Evolutionary conservation across 2,329 filamentous ascomycete species (phyloP).

Genomic region (Fusarium sp.): DNA sequence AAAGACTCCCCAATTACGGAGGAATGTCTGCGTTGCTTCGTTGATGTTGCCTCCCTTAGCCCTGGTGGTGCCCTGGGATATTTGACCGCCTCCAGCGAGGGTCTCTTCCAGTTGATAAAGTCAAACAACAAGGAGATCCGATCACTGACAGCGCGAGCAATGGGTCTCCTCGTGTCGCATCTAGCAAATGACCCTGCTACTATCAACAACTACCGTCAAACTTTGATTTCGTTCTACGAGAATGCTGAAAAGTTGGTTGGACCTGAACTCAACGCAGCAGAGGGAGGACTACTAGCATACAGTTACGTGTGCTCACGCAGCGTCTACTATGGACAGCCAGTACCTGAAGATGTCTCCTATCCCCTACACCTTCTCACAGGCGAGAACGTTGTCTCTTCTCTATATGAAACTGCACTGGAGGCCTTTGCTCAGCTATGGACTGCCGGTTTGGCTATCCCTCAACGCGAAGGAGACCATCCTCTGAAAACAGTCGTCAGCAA

Average conservation of each 20-base stretch:
- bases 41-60: constrained; percentile 63
- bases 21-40: constrained; percentile 64
- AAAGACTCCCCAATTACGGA: constrained; percentile 58
- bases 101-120: constrained; percentile 70
- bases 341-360: constrained; percentile 46
- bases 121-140: constrained; percentile 80
- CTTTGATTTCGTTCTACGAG: constrained; percentile 59
- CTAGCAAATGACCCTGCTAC: constrained; percentile 55
- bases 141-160: constrained; percentile 73
- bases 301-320: constrained; percentile 59
- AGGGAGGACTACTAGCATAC: constrained; percentile 61
- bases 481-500: constrained; percentile 67
- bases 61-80: constrained; percentile 64
- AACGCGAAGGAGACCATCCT: constrained; percentile 46
- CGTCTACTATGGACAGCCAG: constrained; percentile 56
- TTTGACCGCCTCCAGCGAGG: constrained; percentile 61
- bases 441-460: constrained; percentile 56
- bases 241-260: constrained; percentile 57
- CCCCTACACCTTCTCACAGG: constrained; percentile 51
- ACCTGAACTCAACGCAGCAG: constrained; percentile 58
- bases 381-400: constrained; percentile 48
- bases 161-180: constrained; percentile 83
- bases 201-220: constrained; percentile 44
- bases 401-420: constrained; percentile 60
- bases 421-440: constrained; percentile 61